Evolutionary conservation across 345 rosid species (phyloP), one percentile per base, ranked within the genome.

Genomic region (Corchorus olitorius): DNA sequence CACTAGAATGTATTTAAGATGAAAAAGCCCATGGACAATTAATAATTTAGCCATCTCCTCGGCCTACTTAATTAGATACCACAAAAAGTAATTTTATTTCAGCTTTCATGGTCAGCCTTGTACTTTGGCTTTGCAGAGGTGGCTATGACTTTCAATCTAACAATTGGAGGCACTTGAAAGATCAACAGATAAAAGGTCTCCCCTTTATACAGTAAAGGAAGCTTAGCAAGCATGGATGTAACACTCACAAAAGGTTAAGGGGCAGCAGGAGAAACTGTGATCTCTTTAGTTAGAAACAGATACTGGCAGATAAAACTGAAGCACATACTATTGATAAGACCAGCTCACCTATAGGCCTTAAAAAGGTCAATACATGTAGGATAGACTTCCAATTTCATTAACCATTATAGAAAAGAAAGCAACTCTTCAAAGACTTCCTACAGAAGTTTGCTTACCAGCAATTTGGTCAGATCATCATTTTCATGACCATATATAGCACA

Each of bases 401-500:
- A 56, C 61, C 61, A 56, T 9, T 56, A 27, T 27, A 27, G 1
- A 70, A 70, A 53, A 52, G 46, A 70, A 0, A 52, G 16, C 22
- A 53, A 52, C 43, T 70, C 74, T 70, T 41, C 19, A 15, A 72
- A 12, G 52, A 58, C 75, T 27, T 27, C 41, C n/a, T 72, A 13
- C 4, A 73, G 8, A 75, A 58, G 17, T 62, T 72, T 35, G 78
- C 85, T 84, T 84, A 96, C 99, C 88, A 92, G 87, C 77, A 84
- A 77, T 84, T 84, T 85, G 65, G 97, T 87, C 84, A 96, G 76
- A 69, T 92, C 94, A 86, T 84, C 92, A 86, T 96, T 96, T 82
- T 92, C 98, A 85, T 88, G 98, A 75, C 97, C 97, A 82, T 90
- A 93, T 63, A 93, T 88, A 77, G 94, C 97, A 76, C 97, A 93